Evolutionary conservation across 345 rosid genomes (phyloP).

Genomic region (Salix caprea): DNA sequence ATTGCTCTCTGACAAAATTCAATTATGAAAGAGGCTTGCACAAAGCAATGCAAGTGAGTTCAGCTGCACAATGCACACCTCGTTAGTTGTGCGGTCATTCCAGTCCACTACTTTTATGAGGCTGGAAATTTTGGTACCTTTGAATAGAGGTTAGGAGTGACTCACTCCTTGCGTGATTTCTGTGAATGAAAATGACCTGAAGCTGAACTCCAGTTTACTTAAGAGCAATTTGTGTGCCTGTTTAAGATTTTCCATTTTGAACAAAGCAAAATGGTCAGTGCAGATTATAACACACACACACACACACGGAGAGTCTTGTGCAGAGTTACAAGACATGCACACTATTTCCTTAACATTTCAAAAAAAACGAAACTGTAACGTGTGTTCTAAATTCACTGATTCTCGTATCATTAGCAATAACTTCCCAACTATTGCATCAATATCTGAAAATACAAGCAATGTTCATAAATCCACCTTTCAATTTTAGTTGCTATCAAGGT

Average conservation of each 20-base stretch:
- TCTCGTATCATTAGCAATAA: neutral
- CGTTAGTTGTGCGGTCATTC: conserved; percentile 22
- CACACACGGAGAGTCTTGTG: neutral
- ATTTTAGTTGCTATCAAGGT: neutral
- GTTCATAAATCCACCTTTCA: neutral
- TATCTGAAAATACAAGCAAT: neutral
- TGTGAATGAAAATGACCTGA: conserved; percentile 15
- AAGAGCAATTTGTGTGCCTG: too few relatives aligned
- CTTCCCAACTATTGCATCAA: neutral
- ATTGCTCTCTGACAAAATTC: conserved; percentile 27
- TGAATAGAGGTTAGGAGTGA: neutral
- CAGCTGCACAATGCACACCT: conserved; percentile 31
- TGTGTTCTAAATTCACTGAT: neutral
- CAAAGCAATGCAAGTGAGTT: conserved; percentile 43
- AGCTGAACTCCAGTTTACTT: conserved; percentile 9
- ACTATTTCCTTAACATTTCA: too few relatives aligned
- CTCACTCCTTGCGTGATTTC: conserved; percentile 1
- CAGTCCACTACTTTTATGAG: conserved; percentile 18
- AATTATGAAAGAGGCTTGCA: conserved; percentile 25
- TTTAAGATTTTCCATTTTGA: neutral
- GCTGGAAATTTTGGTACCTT: conserved; percentile 9
- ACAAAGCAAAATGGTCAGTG: neutral
- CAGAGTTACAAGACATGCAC: too few relatives aligned
- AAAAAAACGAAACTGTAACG: too few relatives aligned
- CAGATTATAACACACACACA: neutral